Percentiles rank a stretch among this genome's conserved stretches.
Evolutionary conservation across 768 basidiomycete genomes (phyloP).

Genomic region (Termitomyces sp.): DNA sequence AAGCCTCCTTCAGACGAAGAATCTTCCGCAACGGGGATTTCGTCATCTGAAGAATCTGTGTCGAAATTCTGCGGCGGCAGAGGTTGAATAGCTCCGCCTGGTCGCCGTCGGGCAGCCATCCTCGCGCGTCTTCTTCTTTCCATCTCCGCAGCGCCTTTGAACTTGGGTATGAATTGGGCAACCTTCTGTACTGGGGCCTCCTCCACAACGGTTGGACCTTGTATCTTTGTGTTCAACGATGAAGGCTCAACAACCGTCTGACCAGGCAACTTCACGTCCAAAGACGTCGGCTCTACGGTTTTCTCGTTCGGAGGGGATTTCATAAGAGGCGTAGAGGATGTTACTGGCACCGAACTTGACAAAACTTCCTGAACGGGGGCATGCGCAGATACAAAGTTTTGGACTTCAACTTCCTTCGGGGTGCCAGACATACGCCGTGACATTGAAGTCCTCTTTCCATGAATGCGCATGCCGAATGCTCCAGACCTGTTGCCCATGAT

Average conservation of each 20-base stretch:
- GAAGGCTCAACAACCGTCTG: constrained; percentile 35
- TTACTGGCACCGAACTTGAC: constrained; percentile 25
- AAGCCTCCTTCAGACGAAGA: constrained; percentile 47
- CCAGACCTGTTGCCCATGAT: constrained; percentile 78
- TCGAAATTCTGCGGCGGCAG: constrained; percentile 36
- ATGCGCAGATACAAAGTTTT: constrained; percentile 29
- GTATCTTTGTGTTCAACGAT: constrained; percentile 37
- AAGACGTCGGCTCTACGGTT: constrained; percentile 19
- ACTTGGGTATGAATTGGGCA: constrained; percentile 68
- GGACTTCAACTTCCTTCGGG: constrained; percentile 28
- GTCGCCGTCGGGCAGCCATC: constrained; percentile 60
- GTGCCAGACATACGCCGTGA: constrained; percentile 47
- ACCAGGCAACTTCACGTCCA: constrained; percentile 37
- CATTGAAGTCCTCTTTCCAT: constrained; percentile 54
- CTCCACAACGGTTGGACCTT: constrained; percentile 35
- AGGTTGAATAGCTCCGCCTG: constrained; percentile 29
- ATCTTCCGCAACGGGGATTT: constrained; percentile 42
- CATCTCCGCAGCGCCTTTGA: constrained; percentile 86
- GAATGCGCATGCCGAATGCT: constrained; percentile 72
- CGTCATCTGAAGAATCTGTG: constrained; percentile 55
- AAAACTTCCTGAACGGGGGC: constrained; percentile 31
- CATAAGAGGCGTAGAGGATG: constrained; percentile 21
- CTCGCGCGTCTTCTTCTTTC: constrained; percentile 64
- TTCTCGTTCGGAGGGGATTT: constrained; percentile 13
- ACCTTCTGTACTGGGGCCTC: constrained; percentile 47